Evolutionary conservation across 495 filamentous ascomycete species (phyloP), one percentile per base, ranked within the genome.

Genomic region (Xylaria cubensis): DNA sequence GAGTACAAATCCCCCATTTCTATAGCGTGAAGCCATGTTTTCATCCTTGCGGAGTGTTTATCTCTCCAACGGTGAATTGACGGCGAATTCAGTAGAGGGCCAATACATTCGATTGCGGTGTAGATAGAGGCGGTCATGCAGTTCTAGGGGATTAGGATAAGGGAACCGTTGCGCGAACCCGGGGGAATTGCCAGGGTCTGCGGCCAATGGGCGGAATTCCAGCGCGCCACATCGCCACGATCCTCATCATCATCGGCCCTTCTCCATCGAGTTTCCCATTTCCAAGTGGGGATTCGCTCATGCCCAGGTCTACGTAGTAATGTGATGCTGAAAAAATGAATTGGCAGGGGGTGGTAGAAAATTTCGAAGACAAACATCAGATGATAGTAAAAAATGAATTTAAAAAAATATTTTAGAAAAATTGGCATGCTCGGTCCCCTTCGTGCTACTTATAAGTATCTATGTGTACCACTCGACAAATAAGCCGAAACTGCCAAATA

Each of bases 221-320:
- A 56, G 65, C 17, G 32, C 65, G 53, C 67, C 67, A 69, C 67
- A 48, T 17, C 67, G 24, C 67, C 39, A 24, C 19, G 13, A 34
- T 17, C 15, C 21, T 29, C 39, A n/a, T 21, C 67, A 34, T 69
- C 51, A 69, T 69, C 67, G 67, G 67, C 53, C 67, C 67, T 55
- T 69, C 67, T 69, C 24, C 39, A 21, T 69, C 39, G 21, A 59
- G 53, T 69, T 69, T 69, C 39, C 67, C 53, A 48, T 34, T 69
- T 59, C 64, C 15, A 46, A 41, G 39, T 32, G 21, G 29, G n/a
- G n/a, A 51, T 44, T 66, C 32, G 13, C 42, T 26, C 46, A 39
- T 34, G 41, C 62, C 7, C 64, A 26, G 61, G 1, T 64, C 6
- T 15, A 39, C 36, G 36, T 39, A 39, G 36, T 39, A 64, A 39